Base-by-base conservation (phyloP, 108 stramenopile genomes). In the Fragilaria radians region DNA sequence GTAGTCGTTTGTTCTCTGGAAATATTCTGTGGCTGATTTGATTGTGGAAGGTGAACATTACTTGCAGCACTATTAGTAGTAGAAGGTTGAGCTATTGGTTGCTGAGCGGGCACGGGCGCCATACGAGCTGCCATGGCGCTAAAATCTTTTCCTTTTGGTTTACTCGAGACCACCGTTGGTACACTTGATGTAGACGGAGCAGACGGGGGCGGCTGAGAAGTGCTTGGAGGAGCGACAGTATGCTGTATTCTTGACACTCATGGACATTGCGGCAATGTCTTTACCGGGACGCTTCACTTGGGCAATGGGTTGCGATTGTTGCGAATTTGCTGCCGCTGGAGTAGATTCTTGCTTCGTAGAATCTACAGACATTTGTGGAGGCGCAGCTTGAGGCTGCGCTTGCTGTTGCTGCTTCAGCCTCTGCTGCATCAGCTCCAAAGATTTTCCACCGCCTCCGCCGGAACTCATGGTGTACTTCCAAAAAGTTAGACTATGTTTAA, bases 71-170 rank as follows among this genome's bases (percentile, higher is more conserved):
- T n/a, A n/a, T n/a, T n/a, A n/a, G n/a, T n/a, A 5, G 25, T n/a
- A 14, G 57, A 3, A 26, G 46, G 17, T 24, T 17, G 63, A 56
- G 21, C 45, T 42, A 57, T 63, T 22, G 34, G 58, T 18, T 52
- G 57, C 1, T 58, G 46, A 18, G 26, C 9, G 11, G 61, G 18
- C 48, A 62, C 46, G 23, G 69, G 55, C 48, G 61, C 71, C 74
- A 63, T 68, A 17, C 68, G 54, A 2, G 55, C 57, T 19, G 75
- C 74, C 85, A 89, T 86, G 24, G 84, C 80, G n/a, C 72, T 72
- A 49, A 89, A 80, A 64, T 89, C 82, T 49, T 89, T 89, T 5
- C 88, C 88, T 52, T 89, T 89, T 49, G 82, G 76, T 48, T 69
- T 72, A 11, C 76, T 71, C n/a, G n/a, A n/a, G n/a, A n/a, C n/a